These are phyloP conservation scores for Pichia sp. DNA, from an alignment of 1,139 yeast genomes.

Conservation along the genomic window DNA sequence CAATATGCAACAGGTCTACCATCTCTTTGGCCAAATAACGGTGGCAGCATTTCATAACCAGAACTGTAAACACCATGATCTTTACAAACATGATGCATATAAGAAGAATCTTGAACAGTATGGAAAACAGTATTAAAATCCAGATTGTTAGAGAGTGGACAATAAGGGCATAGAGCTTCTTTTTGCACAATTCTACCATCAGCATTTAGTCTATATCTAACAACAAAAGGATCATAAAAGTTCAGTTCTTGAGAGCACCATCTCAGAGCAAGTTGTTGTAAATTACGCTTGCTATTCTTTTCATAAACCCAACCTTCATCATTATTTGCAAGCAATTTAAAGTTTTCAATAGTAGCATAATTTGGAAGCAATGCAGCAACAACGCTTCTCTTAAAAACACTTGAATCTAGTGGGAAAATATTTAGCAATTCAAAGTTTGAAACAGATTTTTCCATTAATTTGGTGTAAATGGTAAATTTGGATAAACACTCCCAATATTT, in stretches of 20 bases:
- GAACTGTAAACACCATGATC: constrained; percentile 29
- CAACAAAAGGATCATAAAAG: constrained; percentile 25
- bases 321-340: background rate
- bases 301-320: constrained; percentile 14
- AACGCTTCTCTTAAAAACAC: background rate
- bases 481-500: background rate
- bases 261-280: constrained; percentile 17
- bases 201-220: constrained; percentile 18
- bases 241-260: constrained; percentile 19
- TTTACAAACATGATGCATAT: constrained; percentile 29
- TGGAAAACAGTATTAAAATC: constrained; percentile 19
- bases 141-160: constrained; percentile 13
- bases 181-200: constrained; percentile 14
- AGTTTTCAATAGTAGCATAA: constrained; percentile 1
- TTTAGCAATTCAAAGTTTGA: background rate
- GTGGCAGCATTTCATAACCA: constrained; percentile 27
- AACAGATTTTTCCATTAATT: background rate
- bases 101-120: constrained; percentile 24
- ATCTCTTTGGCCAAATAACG: constrained; percentile 15
- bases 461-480: background rate
- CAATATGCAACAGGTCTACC: constrained; percentile 2
- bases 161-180: constrained; percentile 29
- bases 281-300: constrained; percentile 1
- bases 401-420: background rate
- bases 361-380: constrained; percentile 12